Conservation (phyloP, 208 protist species). For the Trichomonas vaginalis region DNA sequence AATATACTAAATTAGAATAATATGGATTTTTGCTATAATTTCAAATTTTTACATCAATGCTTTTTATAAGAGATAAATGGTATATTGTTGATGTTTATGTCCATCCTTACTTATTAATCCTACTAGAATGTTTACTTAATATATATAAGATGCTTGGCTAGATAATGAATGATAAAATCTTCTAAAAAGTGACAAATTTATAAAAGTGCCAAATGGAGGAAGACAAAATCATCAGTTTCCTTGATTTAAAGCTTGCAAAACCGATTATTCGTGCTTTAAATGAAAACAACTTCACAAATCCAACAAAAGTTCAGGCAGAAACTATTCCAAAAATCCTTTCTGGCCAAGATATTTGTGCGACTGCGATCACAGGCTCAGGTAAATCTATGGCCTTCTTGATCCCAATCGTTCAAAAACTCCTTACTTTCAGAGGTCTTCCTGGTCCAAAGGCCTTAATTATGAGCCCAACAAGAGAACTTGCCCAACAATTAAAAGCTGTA, state of each 20-base stretch:
- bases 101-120: no score
- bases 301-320: neutral
- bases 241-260: neutral
- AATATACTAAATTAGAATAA: no score
- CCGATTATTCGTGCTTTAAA: neutral
- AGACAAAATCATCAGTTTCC: neutral
- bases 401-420: neutral
- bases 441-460: slow-evolving; percentile 72
- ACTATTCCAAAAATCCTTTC: neutral
- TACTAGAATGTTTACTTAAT: no score
- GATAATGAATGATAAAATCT: no score
- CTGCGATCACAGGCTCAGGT: slow-evolving; percentile 6
- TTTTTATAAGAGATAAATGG: no score
- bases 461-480: slow-evolving; percentile 79
- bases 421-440: slow-evolving; percentile 27
- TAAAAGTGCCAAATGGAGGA: neutral
- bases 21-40: no score
- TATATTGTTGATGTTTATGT: no score
- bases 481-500: slow-evolving; percentile 77
- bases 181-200: neutral
- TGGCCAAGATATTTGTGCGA: neutral
- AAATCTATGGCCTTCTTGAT: slow-evolving; percentile 14
- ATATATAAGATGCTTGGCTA: no score
- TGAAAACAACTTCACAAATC: neutral
- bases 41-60: no score